phyloP scores from a whole-genome alignment of 1,284 basidiomycete species.

The Ceratorhiza oryzae-sativae region DNA sequence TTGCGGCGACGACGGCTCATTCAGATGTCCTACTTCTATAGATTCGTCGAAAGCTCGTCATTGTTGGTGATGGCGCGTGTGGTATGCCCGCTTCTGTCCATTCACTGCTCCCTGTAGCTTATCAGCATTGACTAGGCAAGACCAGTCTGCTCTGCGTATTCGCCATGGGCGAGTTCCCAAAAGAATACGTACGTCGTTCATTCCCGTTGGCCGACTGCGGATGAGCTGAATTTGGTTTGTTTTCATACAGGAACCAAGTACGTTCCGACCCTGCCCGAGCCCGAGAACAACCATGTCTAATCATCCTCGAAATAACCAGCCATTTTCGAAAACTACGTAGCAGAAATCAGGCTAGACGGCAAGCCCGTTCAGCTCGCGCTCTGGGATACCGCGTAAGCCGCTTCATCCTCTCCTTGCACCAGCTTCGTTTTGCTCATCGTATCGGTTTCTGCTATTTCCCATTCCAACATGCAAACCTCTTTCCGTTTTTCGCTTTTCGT shows the following conservation, averaged over 20 bases:
- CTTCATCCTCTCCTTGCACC: neutral
- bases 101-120: neutral
- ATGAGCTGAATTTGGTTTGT: slow-evolving; percentile 2
- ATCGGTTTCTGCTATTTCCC: too few species aligned
- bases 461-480: too few species aligned
- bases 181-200: slow-evolving; percentile 80
- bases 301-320: slow-evolving; percentile 56
- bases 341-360: slow-evolving; percentile 95
- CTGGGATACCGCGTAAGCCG: slow-evolving; percentile 95
- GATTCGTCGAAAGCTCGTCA: slow-evolving; percentile 90
- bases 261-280: slow-evolving; percentile 44
- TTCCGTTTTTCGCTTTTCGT: slow-evolving; percentile 40
- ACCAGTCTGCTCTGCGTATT: slow-evolving; percentile 88
- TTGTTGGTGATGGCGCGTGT: slow-evolving; percentile 92
- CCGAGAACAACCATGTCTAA: neutral
- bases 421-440: slow-evolving; percentile 11
- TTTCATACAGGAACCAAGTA: slow-evolving; percentile 64
- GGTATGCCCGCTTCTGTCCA: slow-evolving; percentile 54
- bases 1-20: neutral
- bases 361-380: slow-evolving; percentile 95
- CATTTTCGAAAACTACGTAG: slow-evolving; percentile 98
- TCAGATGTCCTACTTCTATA: slow-evolving; percentile 47
- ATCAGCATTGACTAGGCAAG: slow-evolving; percentile 43
- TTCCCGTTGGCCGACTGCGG: neutral
- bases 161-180: slow-evolving; percentile 95